phyloP scores from a whole-genome alignment of 2,329 filamentous ascomycete species.

The Sclerotinia spermophila region DNA sequence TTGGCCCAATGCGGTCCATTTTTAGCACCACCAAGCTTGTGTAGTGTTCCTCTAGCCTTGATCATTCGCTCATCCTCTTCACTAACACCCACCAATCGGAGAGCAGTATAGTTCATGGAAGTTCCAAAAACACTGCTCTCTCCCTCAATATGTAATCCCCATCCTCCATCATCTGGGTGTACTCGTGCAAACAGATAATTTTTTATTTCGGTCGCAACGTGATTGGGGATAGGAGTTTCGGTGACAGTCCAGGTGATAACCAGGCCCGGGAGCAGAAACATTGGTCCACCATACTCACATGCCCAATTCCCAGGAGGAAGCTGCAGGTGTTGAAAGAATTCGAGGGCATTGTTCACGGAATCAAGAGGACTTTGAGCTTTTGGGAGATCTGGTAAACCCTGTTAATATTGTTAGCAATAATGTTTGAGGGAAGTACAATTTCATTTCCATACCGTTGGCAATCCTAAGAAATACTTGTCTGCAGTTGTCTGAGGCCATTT shows the following conservation, averaged over 20 bases:
- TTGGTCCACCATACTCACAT: constrained; percentile 95
- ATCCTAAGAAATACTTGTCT: constrained; percentile 84
- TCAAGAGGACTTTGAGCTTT: constrained; percentile 69
- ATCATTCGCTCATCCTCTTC: constrained; percentile 81
- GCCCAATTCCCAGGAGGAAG: constrained; percentile 89
- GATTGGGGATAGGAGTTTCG: constrained; percentile 76
- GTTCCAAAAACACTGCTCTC: constrained; percentile 92
- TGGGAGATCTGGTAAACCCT: constrained; percentile 73
- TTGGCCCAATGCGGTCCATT: constrained; percentile 94
- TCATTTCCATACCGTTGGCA: constrained; percentile 62
- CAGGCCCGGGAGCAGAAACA: constrained; percentile 87
- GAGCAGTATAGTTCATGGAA: constrained; percentile 75
- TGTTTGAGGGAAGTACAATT: constrained; percentile 20
- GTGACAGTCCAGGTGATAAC: constrained; percentile 87
- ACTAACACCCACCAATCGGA: constrained; percentile 78
- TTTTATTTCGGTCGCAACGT: constrained; percentile 82
- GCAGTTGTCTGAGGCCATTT: constrained; percentile 82
- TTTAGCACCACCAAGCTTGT: constrained; percentile 80
- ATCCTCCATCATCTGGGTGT: constrained; percentile 85
- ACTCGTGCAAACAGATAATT: constrained; percentile 82
- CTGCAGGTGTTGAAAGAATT: constrained; percentile 87
- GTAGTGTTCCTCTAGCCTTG: constrained; percentile 76
- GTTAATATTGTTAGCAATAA: constrained; percentile 22
- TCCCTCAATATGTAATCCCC: constrained; percentile 93
- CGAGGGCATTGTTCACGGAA: constrained; percentile 75